phyloP scores from a whole-genome alignment of 2,329 filamentous ascomycete species.

The Cordyceps militaris region DNA sequence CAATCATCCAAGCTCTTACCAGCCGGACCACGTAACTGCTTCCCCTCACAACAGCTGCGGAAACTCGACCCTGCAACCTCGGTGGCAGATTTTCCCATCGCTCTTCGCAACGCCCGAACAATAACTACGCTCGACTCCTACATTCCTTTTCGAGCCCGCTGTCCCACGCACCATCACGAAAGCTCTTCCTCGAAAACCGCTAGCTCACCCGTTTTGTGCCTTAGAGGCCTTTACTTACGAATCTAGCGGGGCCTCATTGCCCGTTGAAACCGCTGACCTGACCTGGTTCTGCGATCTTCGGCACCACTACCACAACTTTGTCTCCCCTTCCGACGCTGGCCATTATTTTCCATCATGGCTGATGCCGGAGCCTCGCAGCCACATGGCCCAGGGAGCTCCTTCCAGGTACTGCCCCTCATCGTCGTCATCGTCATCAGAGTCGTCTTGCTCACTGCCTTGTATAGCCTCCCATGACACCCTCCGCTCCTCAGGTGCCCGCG shows the following conservation, averaged over 20 bases:
- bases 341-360: slow-evolving; percentile 19
- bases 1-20: neutral
- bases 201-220: neutral
- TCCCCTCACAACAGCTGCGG: slow-evolving; percentile 5
- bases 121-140: neutral
- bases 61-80: neutral
- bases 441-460: neutral
- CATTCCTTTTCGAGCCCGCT: neutral
- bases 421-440: neutral
- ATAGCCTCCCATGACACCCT: slow-evolving; percentile 16
- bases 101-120: neutral
- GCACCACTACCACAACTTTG: neutral
- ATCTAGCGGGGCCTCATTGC: slow-evolving; percentile 5
- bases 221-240: neutral
- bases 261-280: neutral
- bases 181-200: neutral
- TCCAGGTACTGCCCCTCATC: slow-evolving; percentile 11
- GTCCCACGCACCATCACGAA: too few relatives aligned
- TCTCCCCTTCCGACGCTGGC: slow-evolving; percentile 6
- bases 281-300: neutral
- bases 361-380: slow-evolving; percentile 20
- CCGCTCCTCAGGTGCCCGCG: slow-evolving; percentile 19
- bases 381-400: slow-evolving; percentile 14
- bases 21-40: neutral
- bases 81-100: neutral